Evolutionary conservation across 495 filamentous ascomycete species (phyloP).

Genomic region (Penicillium ucsense): DNA sequence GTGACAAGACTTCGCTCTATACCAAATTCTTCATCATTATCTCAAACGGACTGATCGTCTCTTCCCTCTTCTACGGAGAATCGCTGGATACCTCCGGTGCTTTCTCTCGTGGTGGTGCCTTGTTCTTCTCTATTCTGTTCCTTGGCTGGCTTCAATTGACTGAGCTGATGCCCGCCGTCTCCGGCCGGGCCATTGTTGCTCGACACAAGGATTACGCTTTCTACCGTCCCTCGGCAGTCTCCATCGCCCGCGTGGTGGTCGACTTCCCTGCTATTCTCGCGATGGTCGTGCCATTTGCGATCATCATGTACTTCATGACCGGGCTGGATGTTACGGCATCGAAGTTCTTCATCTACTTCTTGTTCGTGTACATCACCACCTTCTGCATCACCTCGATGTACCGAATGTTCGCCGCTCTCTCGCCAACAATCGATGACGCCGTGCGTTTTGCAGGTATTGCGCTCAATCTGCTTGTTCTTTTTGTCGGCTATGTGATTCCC

Average conservation of each 20-base stretch:
- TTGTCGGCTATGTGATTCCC: constrained; percentile 73
- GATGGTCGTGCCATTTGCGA: constrained; percentile 53
- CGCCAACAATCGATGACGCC: constrained; percentile 62
- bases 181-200: constrained; percentile 51
- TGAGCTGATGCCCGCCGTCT: constrained; percentile 60
- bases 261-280: constrained; percentile 59
- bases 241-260: constrained; percentile 54
- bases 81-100: constrained; percentile 54
- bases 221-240: constrained; percentile 65
- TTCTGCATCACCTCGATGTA: constrained; percentile 61
- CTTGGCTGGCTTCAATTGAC: constrained; percentile 67
- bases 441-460: constrained; percentile 61
- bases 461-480: constrained; percentile 60
- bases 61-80: constrained; percentile 62
- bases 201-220: constrained; percentile 68
- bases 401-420: constrained; percentile 67
- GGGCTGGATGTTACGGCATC: constrained; percentile 53
- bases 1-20: constrained; percentile 62
- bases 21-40: constrained; percentile 74
- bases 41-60: constrained; percentile 63
- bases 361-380: constrained; percentile 61
- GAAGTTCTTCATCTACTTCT: constrained; percentile 65
- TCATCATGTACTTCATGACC: constrained; percentile 62
- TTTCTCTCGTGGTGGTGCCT: constrained; percentile 56
- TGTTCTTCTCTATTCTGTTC: constrained; percentile 68